Percentiles rank a stretch among this genome's conserved stretches.
Conservation (phyloP, 345 rosid genomes). For the Capsella bursapastoris region DNA sequence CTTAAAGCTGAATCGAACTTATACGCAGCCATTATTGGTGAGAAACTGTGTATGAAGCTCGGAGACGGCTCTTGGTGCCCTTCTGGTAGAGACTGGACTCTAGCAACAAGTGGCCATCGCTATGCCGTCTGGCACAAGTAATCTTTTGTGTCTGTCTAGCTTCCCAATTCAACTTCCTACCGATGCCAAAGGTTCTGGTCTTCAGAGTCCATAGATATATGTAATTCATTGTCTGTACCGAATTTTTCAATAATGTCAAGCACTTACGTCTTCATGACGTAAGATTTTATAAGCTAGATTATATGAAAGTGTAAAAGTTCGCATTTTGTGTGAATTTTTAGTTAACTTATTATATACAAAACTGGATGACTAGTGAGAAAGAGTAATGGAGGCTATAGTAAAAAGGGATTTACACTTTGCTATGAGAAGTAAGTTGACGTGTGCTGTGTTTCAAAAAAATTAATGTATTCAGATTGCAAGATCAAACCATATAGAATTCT, state of each 20-base stretch:
- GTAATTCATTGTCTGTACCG: neutral
- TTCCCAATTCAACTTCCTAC: neutral
- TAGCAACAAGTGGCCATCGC: conserved; percentile 72
- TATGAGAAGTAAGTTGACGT: conserved; percentile 35
- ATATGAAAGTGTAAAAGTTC: neutral
- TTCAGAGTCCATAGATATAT: conserved; percentile 1
- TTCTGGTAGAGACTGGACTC: conserved; percentile 71
- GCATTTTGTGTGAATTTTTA: conserved; percentile 2
- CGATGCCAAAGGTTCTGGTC: neutral
- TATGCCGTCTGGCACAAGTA: conserved; percentile 87
- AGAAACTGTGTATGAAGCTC: conserved; percentile 79
- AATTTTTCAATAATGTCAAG: neutral
- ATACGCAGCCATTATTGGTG: conserved; percentile 78
- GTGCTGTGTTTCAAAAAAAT: conserved; percentile 1
- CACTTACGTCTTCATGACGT: conserved; percentile 34
- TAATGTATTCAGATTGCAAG: conserved; percentile 15
- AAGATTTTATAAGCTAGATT: neutral
- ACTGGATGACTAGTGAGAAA: conserved; percentile 18
- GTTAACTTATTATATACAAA: neutral
- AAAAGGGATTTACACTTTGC: neutral
- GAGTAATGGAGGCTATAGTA: neutral
- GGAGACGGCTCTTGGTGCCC: conserved; percentile 97
- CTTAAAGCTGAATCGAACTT: conserved; percentile 71
- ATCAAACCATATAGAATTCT: neutral
- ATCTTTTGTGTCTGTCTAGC: conserved; percentile 1